A percentile compares a stretch with the other conserved stretches of the same genome.
Conservation (phyloP, 345 rosid species). For the Crucihimalaya himalaica region DNA sequence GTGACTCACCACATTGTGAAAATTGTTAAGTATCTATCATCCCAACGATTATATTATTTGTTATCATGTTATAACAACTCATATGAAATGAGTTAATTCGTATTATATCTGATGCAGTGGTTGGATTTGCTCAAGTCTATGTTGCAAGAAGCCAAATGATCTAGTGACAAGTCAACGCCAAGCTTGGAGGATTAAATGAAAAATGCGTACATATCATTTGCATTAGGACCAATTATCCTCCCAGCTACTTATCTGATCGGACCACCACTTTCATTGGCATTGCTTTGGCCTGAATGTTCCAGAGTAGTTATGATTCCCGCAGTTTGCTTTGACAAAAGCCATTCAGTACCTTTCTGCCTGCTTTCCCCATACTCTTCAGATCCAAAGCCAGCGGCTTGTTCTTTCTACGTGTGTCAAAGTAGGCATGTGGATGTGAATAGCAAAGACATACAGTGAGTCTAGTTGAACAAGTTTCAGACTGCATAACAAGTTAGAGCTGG, state of each 20-base stretch:
- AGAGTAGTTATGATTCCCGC: no score
- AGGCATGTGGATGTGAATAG: no score
- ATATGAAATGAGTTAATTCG: not conserved
- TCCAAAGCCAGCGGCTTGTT: no score
- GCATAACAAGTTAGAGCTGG: no score
- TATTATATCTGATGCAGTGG: conserved; percentile 62
- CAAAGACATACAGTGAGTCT: no score
- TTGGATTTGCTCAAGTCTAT: conserved; percentile 68
- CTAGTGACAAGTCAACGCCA: conserved; percentile 54
- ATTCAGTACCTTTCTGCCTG: no score
- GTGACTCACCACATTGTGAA: conserved; percentile 55
- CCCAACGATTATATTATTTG: not conserved
- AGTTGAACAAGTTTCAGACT: no score
- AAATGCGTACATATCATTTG: conserved; percentile 67
- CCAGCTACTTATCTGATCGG: conserved; percentile 77
- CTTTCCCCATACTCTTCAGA: no score
- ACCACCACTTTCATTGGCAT: conserved; percentile 59
- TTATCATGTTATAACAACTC: conserved; percentile 1
- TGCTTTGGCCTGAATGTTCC: no score
- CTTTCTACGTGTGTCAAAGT: no score
- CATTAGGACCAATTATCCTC: conserved; percentile 85
- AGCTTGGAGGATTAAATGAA: conserved; percentile 68
- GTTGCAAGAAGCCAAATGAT: conserved; percentile 67
- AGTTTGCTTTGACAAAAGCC: no score
- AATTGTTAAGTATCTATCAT: conserved; percentile 51